Percentiles rank a stretch among this genome's conserved stretches.
Conservation (phyloP, 2,329 filamentous ascomycete genomes). For the Orbilia quercus region DNA sequence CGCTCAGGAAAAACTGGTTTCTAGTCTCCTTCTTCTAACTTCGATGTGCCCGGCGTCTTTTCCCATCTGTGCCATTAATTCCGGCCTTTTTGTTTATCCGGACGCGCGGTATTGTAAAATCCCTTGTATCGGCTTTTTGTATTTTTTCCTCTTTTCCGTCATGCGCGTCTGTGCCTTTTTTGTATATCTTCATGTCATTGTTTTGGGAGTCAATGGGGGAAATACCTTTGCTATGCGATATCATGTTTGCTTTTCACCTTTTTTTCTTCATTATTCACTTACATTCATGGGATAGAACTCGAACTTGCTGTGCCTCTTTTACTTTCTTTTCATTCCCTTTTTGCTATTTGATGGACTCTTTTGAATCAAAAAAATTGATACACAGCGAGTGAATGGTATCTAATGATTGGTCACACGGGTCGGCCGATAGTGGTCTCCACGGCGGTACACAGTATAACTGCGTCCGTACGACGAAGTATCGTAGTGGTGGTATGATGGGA, state of each 20-base stretch:
- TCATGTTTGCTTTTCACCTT: conserved; percentile 24
- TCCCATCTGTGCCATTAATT: neutral
- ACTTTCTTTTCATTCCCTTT: too few relatives aligned
- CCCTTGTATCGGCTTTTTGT: conserved; percentile 12
- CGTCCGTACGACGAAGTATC: too few relatives aligned
- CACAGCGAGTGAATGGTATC: too few relatives aligned
- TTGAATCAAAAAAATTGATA: conserved; percentile 5
- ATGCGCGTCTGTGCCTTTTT: conserved; percentile 25
- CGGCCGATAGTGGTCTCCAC: too few relatives aligned
- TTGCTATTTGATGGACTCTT: neutral
- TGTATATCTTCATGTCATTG: conserved; percentile 12
- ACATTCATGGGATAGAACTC: conserved; percentile 9
- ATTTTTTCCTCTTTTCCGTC: neutral
- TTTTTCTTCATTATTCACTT: conserved; percentile 14
- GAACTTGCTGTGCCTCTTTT: conserved; percentile 16
- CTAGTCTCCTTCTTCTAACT: conserved; percentile 2
- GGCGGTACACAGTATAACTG: too few relatives aligned
- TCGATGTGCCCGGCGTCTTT: conserved; percentile 25
- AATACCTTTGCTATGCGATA: conserved; percentile 11
- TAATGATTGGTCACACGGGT: too few relatives aligned
- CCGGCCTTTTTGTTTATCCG: neutral
- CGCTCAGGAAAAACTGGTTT: conserved; percentile 13
- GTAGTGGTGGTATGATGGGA: too few relatives aligned
- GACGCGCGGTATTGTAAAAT: neutral
- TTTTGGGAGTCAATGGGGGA: conserved; percentile 38